Evolutionary conservation across 164 flowering plant species (phyloP).

Genomic region (Amborella trichopoda): DNA sequence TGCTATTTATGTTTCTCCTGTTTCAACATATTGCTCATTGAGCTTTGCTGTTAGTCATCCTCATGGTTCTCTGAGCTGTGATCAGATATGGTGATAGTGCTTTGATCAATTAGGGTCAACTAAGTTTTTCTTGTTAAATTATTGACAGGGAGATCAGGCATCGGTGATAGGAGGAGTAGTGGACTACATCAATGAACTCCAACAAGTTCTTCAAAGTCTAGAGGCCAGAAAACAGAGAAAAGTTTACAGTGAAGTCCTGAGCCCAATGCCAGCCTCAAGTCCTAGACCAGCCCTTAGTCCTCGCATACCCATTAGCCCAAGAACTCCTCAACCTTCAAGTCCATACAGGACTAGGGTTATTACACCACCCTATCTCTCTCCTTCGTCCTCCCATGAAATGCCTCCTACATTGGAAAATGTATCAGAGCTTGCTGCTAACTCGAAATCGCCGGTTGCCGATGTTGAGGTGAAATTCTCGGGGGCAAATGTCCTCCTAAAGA

Average conservation of each 20-base stretch:
- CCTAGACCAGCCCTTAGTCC: conserved; percentile 74
- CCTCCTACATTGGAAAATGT: conserved; percentile 19
- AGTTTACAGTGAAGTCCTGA: conserved; percentile 61
- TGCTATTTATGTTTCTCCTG: background rate
- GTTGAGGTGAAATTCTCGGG: conserved; percentile 93
- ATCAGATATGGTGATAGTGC: background rate
- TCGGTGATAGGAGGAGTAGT: conserved; percentile 94
- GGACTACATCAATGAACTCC: conserved; percentile 80
- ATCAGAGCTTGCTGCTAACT: conserved; percentile 61
- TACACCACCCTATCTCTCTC: conserved; percentile 22
- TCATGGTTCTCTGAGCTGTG: background rate
- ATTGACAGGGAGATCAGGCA: conserved; percentile 99
- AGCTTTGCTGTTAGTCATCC: background rate
- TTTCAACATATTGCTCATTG: background rate
- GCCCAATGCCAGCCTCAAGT: conserved; percentile 70
- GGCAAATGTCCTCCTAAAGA: conserved; percentile 64
- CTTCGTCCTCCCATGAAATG: conserved; percentile 20
- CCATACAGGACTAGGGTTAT: conserved; percentile 54
- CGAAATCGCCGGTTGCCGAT: conserved; percentile 60
- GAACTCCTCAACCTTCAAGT: conserved; percentile 75
- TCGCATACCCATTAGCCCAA: conserved; percentile 82
- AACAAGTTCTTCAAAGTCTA: conserved; percentile 72
- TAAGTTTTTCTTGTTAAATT: no score
- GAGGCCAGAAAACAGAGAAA: conserved; percentile 89
- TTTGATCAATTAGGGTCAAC: no score